Base-by-base conservation (phyloP, 495 filamentous ascomycete species). In the Neurospora terricola region DNA sequence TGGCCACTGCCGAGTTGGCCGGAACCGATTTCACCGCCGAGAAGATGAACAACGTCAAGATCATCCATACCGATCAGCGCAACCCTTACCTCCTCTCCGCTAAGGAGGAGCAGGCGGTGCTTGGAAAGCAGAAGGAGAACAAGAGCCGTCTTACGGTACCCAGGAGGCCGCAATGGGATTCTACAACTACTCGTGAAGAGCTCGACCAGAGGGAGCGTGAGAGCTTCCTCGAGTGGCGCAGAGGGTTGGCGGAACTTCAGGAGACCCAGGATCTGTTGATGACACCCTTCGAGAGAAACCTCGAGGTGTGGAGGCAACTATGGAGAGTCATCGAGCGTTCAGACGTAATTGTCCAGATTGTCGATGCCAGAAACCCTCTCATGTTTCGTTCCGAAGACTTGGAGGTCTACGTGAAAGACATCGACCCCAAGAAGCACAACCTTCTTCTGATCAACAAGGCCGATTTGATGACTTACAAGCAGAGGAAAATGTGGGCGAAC, bases 251-350 rank as follows among this genome's bases (percentile, higher is more conserved):
- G 6, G 93, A 97, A 76, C 84, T 99, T 42, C 93, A 97, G 79
- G 95, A 98, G 84, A 90, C 90, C 74, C 87, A 98, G 59, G 96
- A 98, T 81, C 84, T 99, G 71, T 85, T 98, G 70, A 96, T 99
- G 94, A 99, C 96, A 2, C 96, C 96, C 0, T 99, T 99, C 77
- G 96, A 99, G 86, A 88, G 96, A 40, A 99, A 99, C 81, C 76
- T 99, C 73, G 96, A 99, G 81, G 94, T 99, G 69, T 99, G 96
- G 96, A 89, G 96, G 79, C 96, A 99, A 81, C 78, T 99, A 76
- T 99, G 96, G 96, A 89, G 96, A 83, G 96, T 99, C 69, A 97
- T 99, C 77, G 96, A 99, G 84, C 88, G 96, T 34, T 97, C 93
- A 10, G 96, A 99, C 81, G 83, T 99, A 34, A 89, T 99, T 3